These are phyloP conservation scores for Leishmania tropica DNA, from an alignment of 208 protist species.

Conservation along the genomic window DNA sequence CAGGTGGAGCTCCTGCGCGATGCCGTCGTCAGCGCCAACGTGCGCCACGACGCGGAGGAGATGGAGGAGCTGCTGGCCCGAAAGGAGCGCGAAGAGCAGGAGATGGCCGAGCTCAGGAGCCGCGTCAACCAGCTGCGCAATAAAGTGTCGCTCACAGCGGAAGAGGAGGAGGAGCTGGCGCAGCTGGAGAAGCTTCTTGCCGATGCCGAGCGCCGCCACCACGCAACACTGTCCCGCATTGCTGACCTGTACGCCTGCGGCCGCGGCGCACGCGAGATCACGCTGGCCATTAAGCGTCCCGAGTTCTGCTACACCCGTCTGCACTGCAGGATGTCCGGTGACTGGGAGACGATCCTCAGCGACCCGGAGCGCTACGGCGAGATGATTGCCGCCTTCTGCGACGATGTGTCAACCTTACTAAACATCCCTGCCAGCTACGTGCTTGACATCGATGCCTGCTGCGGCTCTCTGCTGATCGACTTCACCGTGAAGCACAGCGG, in stretches of 20 bases:
- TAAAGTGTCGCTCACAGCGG: constrained; percentile 46
- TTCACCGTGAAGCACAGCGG: constrained; percentile 77
- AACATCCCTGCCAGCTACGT: constrained; percentile 49
- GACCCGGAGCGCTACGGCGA: constrained; percentile 43
- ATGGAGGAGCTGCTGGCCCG: constrained; percentile 55
- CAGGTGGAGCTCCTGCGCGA: constrained; percentile 43
- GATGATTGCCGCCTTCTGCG: constrained; percentile 46
- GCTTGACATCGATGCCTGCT: constrained; percentile 48
- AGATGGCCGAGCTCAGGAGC: constrained; percentile 56
- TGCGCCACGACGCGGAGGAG: constrained; percentile 64
- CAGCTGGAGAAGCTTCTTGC: constrained; percentile 62
- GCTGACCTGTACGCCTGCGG: constrained; percentile 56
- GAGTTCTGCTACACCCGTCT: constrained; percentile 61
- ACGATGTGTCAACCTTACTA: constrained; percentile 49
- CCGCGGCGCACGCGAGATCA: constrained; percentile 66
- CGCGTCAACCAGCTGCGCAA: constrained; percentile 59
- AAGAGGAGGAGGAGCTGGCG: constrained; percentile 77
- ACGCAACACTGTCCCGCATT: constrained; percentile 60
- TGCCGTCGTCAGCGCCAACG: constrained; percentile 39
- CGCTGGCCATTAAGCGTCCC: constrained; percentile 38
- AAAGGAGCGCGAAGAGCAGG: constrained; percentile 59
- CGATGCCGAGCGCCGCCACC: constrained; percentile 56
- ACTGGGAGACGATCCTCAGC: constrained; percentile 59
- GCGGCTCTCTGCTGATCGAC: constrained; percentile 52
- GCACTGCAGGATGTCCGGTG: constrained; percentile 63